Percentiles rank a stretch among this genome's conserved stretches.
These are phyloP conservation scores for Shiraia bambusicola DNA, from an alignment of 2,329 filamentous ascomycete species.

Conservation along the genomic window DNA sequence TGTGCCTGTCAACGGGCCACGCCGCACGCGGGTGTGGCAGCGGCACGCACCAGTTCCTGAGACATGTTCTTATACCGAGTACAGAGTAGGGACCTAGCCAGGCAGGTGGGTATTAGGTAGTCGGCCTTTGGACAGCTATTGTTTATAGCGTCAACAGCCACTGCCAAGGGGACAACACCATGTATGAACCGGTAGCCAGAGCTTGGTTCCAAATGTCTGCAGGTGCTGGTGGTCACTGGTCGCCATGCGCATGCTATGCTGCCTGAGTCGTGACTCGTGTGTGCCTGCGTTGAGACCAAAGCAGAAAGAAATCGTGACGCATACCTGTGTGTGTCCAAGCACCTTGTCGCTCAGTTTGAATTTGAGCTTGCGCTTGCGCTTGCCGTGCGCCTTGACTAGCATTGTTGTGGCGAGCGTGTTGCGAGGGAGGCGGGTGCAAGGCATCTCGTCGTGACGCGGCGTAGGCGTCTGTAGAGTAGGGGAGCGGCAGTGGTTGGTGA, in stretches of 20 bases:
- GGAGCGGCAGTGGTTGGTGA: constrained; percentile 47
- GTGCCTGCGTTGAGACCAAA: constrained; percentile 3
- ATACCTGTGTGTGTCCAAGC: constrained; percentile 44
- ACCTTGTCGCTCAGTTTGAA: constrained; percentile 34
- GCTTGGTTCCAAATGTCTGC: too few relatives aligned
- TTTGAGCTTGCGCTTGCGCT: constrained; percentile 22
- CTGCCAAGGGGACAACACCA: too few relatives aligned
- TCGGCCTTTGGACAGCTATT: neutral
- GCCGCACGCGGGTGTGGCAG: constrained; percentile 22
- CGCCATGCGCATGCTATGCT: too few relatives aligned
- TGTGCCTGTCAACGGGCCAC: constrained; percentile 12
- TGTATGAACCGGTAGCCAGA: too few relatives aligned
- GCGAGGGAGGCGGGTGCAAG: constrained; percentile 44
- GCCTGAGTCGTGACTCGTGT: constrained; percentile 1
- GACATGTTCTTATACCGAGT: too few relatives aligned
- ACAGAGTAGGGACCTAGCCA: too few relatives aligned
- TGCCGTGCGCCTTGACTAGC: constrained; percentile 40
- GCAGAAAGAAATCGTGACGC: constrained; percentile 16
- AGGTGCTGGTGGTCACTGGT: too few relatives aligned
- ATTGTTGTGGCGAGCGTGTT: constrained; percentile 45
- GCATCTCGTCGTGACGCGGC: constrained; percentile 50
- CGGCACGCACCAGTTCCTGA: constrained; percentile 12
- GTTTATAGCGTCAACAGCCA: too few relatives aligned
- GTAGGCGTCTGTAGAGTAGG: constrained; percentile 50
- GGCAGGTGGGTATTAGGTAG: too few relatives aligned